Evolutionary conservation across 495 filamentous ascomycete genomes (phyloP).

Genomic region (Aspergillus haitiensis): DNA sequence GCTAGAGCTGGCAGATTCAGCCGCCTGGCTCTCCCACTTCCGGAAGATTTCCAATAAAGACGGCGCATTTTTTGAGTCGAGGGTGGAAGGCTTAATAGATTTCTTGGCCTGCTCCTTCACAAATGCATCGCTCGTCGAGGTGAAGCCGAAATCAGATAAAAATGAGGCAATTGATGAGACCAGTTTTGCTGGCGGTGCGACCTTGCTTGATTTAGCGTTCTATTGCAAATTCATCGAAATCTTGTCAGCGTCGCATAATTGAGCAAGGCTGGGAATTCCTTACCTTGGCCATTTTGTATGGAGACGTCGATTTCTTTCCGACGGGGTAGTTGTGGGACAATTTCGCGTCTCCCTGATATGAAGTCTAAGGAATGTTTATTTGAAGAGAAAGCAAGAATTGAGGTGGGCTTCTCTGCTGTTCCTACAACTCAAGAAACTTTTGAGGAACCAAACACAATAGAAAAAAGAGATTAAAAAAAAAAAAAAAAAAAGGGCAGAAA

Average conservation of each 20-base stretch:
- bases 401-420: background rate
- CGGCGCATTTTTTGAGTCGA: conserved; percentile 41
- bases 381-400: background rate
- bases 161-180: conserved; percentile 66
- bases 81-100: conserved; percentile 17
- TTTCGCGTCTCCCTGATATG: no score
- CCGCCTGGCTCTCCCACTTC: conserved; percentile 38
- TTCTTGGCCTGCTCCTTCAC: conserved; percentile 50
- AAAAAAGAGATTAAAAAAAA: conserved; percentile 20
- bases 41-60: conserved; percentile 53
- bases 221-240: conserved; percentile 4
- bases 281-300: conserved; percentile 37
- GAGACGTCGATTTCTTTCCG: conserved; percentile 28
- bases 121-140: conserved; percentile 58
- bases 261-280: background rate
- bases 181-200: conserved; percentile 56
- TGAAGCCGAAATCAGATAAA: conserved; percentile 64
- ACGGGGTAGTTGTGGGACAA: background rate
- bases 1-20: conserved; percentile 23
- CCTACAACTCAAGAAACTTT: background rate
- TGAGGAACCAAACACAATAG: background rate
- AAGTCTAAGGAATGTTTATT: no score
- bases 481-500: conserved; percentile 34
- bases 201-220: conserved; percentile 23
- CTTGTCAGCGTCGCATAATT: background rate